Evolutionary conservation across 345 rosid genomes (phyloP).

Genomic region (Eucalyptus melliodora): DNA sequence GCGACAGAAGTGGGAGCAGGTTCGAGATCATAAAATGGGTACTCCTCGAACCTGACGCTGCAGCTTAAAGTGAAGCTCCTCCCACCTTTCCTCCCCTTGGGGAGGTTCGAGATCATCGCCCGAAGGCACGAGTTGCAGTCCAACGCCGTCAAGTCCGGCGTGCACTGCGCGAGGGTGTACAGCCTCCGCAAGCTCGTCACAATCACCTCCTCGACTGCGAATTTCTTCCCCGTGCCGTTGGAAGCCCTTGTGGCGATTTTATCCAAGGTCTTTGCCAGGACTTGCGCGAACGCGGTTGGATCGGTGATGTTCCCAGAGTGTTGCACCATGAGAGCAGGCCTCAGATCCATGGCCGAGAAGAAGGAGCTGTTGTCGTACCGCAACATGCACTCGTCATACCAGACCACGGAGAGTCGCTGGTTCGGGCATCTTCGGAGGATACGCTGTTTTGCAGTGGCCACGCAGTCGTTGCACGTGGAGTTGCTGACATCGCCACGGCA

Average conservation of each 20-base stretch:
- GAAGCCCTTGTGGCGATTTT: slow-evolving; percentile 1
- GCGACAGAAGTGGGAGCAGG: not conserved
- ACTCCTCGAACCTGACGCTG: too few relatives aligned
- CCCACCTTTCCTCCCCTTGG: not conserved
- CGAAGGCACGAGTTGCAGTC: slow-evolving; percentile 28
- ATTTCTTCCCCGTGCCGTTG: not conserved
- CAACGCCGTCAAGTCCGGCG: slow-evolving; percentile 10
- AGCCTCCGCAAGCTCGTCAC: not conserved
- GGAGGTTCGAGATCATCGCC: not conserved
- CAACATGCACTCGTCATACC: not conserved
- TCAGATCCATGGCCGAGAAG: not conserved
- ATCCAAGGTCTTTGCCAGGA: not conserved
- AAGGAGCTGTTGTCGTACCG: not conserved
- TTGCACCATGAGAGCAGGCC: not conserved
- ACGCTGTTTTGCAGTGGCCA: not conserved
- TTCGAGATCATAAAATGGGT: not conserved
- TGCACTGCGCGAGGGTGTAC: slow-evolving; percentile 2
- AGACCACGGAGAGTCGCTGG: not conserved
- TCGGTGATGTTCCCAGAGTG: slow-evolving; percentile 7
- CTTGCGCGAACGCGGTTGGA: not conserved
- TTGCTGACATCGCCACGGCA: too few relatives aligned
- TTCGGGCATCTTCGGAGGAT: not conserved
- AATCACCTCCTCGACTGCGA: not conserved
- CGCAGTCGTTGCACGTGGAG: too few relatives aligned
- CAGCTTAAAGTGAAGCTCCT: too few relatives aligned